phyloP scores from a whole-genome alignment of 306 rosid species.

The Begonia masoniana region DNA sequence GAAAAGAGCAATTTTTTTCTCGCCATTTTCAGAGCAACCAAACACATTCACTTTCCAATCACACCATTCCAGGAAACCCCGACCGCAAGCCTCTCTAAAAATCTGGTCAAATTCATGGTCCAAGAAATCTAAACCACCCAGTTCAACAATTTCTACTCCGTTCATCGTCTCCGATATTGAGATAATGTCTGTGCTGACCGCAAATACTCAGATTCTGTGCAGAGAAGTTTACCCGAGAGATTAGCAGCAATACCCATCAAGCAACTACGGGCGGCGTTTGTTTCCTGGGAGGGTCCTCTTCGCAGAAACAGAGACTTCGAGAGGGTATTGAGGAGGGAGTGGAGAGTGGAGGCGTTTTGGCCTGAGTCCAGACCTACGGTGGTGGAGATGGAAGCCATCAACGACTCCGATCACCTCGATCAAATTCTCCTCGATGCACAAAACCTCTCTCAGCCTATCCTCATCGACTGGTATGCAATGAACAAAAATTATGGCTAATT shows the following conservation, averaged over 20 bases:
- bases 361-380: constrained; percentile 41
- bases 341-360: constrained; percentile 43
- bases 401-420: constrained; percentile 56
- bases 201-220: constrained; percentile 35
- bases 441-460: constrained; percentile 39
- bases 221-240: constrained; percentile 37
- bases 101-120: not conserved
- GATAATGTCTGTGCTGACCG: constrained; percentile 51
- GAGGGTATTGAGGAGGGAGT: constrained; percentile 6
- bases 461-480: constrained; percentile 58
- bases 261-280: constrained; percentile 10
- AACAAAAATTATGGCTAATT: not conserved
- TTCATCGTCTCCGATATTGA: not conserved
- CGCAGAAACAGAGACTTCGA: constrained; percentile 25
- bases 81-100: not conserved
- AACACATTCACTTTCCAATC: not conserved
- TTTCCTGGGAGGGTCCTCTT: constrained; percentile 15
- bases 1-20: too few relatives aligned
- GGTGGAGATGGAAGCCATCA: constrained; percentile 47
- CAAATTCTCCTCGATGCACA: constrained; percentile 45
- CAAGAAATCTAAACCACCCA: too few relatives aligned
- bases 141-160: not conserved
- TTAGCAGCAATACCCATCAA: constrained; percentile 15
- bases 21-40: too few relatives aligned
- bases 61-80: not conserved